Base-by-base conservation (phyloP, 768 basidiomycete genomes). In the Collybia sordida region DNA sequence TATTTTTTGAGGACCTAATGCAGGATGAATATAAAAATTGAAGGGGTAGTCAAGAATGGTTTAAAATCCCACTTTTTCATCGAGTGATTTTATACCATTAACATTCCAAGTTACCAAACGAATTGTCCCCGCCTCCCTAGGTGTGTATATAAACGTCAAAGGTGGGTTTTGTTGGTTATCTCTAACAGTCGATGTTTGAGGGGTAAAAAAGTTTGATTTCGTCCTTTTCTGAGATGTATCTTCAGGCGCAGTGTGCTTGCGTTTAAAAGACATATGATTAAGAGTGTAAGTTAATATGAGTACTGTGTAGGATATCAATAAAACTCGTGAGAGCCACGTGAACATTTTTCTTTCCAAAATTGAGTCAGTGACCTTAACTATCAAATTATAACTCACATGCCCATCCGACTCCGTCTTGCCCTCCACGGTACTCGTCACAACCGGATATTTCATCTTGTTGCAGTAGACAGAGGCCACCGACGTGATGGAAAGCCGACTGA, bases 401-500 rank as follows among this genome's bases (percentile, higher is more conserved):
- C 89, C 39, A 79, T 96, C 59, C 86, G 93, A 58, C 74, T 98
- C 39, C 87, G 94, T 37, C 78, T 96, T 61, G 83, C 93, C 47
- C 75, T 95, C 61, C 89, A 92, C 57, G 93, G 90, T 61, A 72
- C 66, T 48, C 79, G 81, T 58, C 83, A 93, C 69, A 79, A 77
- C 63, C 85, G 86, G 36, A 78, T 88, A 49, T 90, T 91, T 65
- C 89, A 93, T 61, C 69, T 98, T 55, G 93, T 97, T 54, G 95
- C 91, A 49, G 82, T 88, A 39, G 79, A 90, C 67, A 77, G 82
- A 46, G 74, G 80, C 39, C 77, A 80, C 47, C 75, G 85, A 38
- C 83, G 94, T 21, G 81, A 98, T 61, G 93, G 86, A 35, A 85
- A 84, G 63, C 96, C 96, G 11, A 79, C 90, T 58, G 96, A 98